Conservation (phyloP, 2,329 filamentous ascomycete genomes). For the Fusarium begoniae region DNA sequence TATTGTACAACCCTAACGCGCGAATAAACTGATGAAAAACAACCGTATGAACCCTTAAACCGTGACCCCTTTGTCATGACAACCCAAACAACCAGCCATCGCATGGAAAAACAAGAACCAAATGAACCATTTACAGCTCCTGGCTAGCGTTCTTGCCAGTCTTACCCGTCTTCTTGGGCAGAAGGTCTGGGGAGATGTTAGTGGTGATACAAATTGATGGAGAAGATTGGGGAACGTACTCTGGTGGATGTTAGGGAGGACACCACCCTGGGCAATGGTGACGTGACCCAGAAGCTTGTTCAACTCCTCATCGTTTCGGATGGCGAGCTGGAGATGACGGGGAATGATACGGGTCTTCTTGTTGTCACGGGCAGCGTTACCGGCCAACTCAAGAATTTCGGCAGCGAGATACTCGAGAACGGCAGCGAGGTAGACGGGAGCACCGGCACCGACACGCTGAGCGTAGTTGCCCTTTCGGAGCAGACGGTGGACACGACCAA, state of each 20-base stretch:
- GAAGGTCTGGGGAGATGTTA: conserved; percentile 75
- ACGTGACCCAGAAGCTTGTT: conserved; percentile 98
- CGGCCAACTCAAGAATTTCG: conserved; percentile 98
- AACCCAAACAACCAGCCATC: conserved; percentile 73
- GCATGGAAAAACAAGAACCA: conserved; percentile 63
- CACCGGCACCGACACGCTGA: conserved; percentile 98
- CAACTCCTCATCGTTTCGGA: conserved; percentile 99
- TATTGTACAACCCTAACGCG: conserved; percentile 77
- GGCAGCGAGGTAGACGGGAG: conserved; percentile 95
- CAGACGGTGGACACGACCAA: conserved; percentile 99
- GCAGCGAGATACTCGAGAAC: conserved; percentile 98
- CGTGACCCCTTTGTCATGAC: conserved; percentile 85
- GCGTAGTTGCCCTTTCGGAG: conserved; percentile 99
- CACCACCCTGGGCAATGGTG: conserved; percentile 97
- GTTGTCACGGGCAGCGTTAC: conserved; percentile 98
- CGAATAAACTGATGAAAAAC: conserved; percentile 57
- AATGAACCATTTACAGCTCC: conserved; percentile 78
- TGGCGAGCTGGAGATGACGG: conserved; percentile 97
- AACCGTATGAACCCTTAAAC: conserved; percentile 76
- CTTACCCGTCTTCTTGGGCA: conserved; percentile 99
- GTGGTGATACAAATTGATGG: conserved; percentile 28
- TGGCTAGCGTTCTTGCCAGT: conserved; percentile 90
- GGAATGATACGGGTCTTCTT: conserved; percentile 99
- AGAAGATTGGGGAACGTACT: conserved; percentile 67
- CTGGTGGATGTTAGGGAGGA: conserved; percentile 96